Evolutionary conservation across 1,284 basidiomycete species (phyloP).

Genomic region (Pyrrhoderma lamaoense): DNA sequence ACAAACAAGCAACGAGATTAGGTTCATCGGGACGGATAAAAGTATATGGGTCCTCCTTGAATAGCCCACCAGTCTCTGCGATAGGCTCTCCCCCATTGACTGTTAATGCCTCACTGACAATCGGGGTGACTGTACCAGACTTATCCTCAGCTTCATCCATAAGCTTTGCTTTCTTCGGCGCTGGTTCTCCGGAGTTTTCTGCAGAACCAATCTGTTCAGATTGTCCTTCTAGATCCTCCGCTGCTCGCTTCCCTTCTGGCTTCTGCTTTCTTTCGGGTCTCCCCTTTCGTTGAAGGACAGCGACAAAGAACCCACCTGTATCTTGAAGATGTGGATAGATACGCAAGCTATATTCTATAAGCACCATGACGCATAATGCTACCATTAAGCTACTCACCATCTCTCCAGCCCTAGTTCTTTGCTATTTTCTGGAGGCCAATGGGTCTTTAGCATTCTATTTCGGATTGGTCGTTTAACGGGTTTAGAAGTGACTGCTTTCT

Average conservation of each 20-base stretch:
- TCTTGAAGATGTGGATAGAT: conserved; percentile 96
- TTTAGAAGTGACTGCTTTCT: not conserved
- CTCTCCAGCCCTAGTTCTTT: conserved; percentile 54
- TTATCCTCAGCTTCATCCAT: conserved; percentile 20
- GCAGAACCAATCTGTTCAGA: not conserved
- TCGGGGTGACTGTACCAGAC: conserved; percentile 15
- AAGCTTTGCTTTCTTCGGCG: conserved; percentile 43
- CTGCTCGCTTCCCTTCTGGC: conserved; percentile 39
- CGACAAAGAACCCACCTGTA: conserved; percentile 96
- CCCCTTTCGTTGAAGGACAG: conserved; percentile 60
- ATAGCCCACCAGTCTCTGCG: conserved; percentile 38
- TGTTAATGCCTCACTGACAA: conserved; percentile 10
- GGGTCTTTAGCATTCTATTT: conserved; percentile 57
- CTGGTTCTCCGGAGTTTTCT: conserved; percentile 33
- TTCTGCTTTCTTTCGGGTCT: not conserved
- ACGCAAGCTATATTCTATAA: conserved; percentile 50
- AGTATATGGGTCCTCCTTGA: conserved; percentile 89
- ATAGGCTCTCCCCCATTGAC: conserved; percentile 22
- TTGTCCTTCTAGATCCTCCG: conserved; percentile 26
- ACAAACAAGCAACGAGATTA: conserved; percentile 67
- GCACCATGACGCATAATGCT: not conserved
- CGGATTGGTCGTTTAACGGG: conserved; percentile 34
- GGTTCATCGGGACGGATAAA: conserved; percentile 70
- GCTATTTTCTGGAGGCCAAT: conserved; percentile 75
- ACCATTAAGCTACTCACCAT: conserved; percentile 44